These are phyloP conservation scores for Cyclotella choctawhatcheeana DNA, from an alignment of 108 stramenopile species.

Conservation along the genomic window DNA sequence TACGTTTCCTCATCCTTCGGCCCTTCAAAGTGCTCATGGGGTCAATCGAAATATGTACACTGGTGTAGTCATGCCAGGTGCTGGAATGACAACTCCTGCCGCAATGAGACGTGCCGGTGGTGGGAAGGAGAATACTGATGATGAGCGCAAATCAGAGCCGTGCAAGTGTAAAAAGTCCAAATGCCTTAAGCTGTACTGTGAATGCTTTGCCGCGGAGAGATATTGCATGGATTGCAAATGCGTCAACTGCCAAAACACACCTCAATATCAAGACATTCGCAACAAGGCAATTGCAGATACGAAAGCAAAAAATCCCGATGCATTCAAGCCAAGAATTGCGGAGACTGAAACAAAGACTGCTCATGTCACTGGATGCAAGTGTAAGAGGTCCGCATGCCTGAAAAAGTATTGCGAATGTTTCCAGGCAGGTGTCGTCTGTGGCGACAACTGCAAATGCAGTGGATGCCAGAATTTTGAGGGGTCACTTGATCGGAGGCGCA, in stretches of 20 bases:
- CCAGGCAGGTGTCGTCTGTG: constrained; percentile 90
- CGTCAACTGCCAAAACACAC: constrained; percentile 82
- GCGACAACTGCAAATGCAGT: constrained; percentile 92
- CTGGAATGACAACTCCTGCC: constrained; percentile 15
- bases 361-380: constrained; percentile 95
- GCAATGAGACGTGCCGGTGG: constrained; percentile 19
- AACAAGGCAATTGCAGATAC: constrained; percentile 91
- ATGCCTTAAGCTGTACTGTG: constrained; percentile 97
- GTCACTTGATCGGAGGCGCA: constrained; percentile 81
- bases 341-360: constrained; percentile 34
- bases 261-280: constrained; percentile 67
- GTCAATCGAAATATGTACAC: not conserved
- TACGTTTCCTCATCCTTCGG: constrained; percentile 18
- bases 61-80: not conserved
- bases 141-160: constrained; percentile 21
- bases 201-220: constrained; percentile 88
- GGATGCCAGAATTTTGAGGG: constrained; percentile 90
- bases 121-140: constrained; percentile 31
- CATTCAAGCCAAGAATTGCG: constrained; percentile 72
- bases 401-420: constrained; percentile 99
- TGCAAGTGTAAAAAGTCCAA: constrained; percentile 92
- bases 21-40: not conserved
- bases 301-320: constrained; percentile 82
- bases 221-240: constrained; percentile 95
- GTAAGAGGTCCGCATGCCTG: constrained; percentile 93